phyloP scores from a whole-genome alignment of 495 filamentous ascomycete species.

The Aspergillus saccharolyticus region DNA sequence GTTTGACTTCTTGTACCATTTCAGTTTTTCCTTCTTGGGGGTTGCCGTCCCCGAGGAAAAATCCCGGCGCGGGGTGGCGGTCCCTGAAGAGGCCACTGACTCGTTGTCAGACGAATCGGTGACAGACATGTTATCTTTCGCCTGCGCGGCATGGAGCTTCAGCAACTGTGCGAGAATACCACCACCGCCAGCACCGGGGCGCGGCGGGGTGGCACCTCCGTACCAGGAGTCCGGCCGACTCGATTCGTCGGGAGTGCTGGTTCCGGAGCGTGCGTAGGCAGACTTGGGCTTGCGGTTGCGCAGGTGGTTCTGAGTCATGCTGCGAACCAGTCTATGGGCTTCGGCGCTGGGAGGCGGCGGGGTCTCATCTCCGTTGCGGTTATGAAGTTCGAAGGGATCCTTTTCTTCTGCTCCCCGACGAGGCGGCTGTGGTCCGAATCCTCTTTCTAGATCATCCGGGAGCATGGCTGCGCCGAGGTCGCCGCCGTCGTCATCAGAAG shows the following conservation, averaged over 20 bases:
- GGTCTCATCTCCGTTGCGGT: constrained; percentile 14
- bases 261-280: constrained; percentile 36
- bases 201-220: constrained; percentile 14
- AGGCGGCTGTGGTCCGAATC: constrained; percentile 17
- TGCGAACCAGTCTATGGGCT: constrained; percentile 42
- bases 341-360: constrained; percentile 32
- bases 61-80: constrained; percentile 31
- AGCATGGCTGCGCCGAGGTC: constrained; percentile 29
- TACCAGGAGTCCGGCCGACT: constrained; percentile 31
- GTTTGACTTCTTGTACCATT: constrained; percentile 60
- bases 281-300: constrained; percentile 30
- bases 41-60: constrained; percentile 45
- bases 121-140: constrained; percentile 28
- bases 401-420: constrained; percentile 20
- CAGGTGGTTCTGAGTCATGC: constrained; percentile 31
- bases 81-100: constrained; percentile 32
- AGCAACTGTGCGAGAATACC: constrained; percentile 41
- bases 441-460: constrained; percentile 31
- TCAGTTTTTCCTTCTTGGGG: constrained; percentile 53
- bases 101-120: constrained; percentile 42
- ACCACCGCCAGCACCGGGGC: constrained; percentile 22
- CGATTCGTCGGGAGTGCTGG: constrained; percentile 34
- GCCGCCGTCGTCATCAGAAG: constrained; percentile 33
- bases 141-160: constrained; percentile 32
- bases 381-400: constrained; percentile 17